These are phyloP conservation scores for Gleditsia sinensis DNA, from an alignment of 306 rosid genomes.

Conservation along the genomic window DNA sequence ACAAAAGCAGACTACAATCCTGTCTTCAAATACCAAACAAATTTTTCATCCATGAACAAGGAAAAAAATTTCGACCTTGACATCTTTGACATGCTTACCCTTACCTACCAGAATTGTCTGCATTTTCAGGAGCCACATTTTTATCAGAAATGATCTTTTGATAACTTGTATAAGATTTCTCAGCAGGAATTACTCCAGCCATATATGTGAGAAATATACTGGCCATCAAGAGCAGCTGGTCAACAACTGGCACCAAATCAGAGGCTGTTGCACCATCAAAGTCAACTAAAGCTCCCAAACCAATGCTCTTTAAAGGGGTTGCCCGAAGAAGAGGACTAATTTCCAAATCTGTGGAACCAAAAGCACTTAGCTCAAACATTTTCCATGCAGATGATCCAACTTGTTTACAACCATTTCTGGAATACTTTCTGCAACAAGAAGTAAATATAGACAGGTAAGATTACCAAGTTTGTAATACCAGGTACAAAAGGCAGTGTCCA, in stretches of 20 bases:
- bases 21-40: constrained; percentile 8
- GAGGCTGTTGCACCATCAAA: constrained; percentile 55
- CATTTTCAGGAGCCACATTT: constrained; percentile 41
- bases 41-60: constrained; percentile 18
- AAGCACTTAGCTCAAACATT: constrained; percentile 39
- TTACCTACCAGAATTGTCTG: constrained; percentile 95
- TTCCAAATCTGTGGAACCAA: constrained; percentile 40
- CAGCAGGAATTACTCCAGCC: constrained; percentile 79
- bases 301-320: constrained; percentile 48
- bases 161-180: constrained; percentile 46
- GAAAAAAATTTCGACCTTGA: constrained; percentile 37
- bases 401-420: constrained; percentile 42
- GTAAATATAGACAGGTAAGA: constrained; percentile 26
- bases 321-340: constrained; percentile 39
- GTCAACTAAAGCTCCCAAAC: constrained; percentile 66
- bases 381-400: constrained; percentile 38
- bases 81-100: constrained; percentile 66
- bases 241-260: constrained; percentile 66
- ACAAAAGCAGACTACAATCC: constrained; percentile 28
- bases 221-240: constrained; percentile 81
- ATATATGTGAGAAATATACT: constrained; percentile 83
- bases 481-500: constrained; percentile 2
- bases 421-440: constrained; percentile 54
- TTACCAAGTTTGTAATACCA: constrained; percentile 26
- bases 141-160: constrained; percentile 53